Evolutionary conservation across 78 protist species (phyloP), one percentile per base, ranked within the genome.

Genomic region (Dictyostelium purpureum): DNA sequence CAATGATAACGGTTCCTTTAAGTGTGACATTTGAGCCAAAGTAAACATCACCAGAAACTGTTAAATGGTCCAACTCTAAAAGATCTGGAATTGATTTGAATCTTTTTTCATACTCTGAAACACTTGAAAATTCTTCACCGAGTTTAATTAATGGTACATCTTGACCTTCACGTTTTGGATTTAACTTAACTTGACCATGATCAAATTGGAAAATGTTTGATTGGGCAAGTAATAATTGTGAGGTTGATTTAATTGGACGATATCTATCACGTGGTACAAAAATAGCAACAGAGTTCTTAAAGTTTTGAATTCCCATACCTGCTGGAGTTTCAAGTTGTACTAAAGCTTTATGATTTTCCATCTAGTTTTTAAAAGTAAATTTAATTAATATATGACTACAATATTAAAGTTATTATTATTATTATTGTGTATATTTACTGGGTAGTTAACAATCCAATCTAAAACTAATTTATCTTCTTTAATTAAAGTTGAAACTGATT

Each of bases 271-370:
- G 82, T 54, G 98, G 98, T n/a, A 99, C 99, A 51, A 65, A 83
- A 18, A 98, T 71, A n/a, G 97, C 98, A 42, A 54, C 35, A n/a
- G 98, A 92, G 1, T 45, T 49, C 12, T 79, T n/a, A 81, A 99
- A 99, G 92, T 61, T 38, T 81, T 94, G 91, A 76, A 99, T 98
- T 51, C 98, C 98, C 67, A 98, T 94, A 56, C 99, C 99, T 24
- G 83, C 89, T 38, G 99, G 99, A 38, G 97, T 93, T 88, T 99
- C 99, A 70, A 99, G 96, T 95, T 99, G 99, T 26, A 97, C 93
- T 47, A 99, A 95, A 70, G 70, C 56, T n/a, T 18, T 56, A 56
- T 92, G 96, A 57, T 66, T 61, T 78, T 89, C 95, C 43, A 52
- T 49, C 93, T 69, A 88, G 16, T n/a, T n/a, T n/a, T n/a, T n/a